A percentile compares a stretch with the other conserved stretches of the same genome.
Evolutionary conservation across 1,284 basidiomycete genomes (phyloP).

Genomic region (Puccinia polysora): DNA sequence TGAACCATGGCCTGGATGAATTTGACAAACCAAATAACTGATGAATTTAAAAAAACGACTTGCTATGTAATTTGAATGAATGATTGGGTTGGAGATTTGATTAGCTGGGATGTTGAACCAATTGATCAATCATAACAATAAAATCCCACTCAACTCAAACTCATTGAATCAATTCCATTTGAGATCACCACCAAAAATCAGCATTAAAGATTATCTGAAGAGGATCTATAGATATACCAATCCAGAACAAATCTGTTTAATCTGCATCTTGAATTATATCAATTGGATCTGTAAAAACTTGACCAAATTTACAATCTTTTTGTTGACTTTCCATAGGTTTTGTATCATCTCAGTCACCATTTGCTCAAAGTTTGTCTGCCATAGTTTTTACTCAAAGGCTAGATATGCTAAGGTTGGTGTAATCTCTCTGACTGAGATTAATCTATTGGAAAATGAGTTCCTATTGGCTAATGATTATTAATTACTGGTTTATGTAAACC

Average conservation of each 20-base stretch:
- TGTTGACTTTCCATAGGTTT: constrained; percentile 90
- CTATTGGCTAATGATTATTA: constrained; percentile 83
- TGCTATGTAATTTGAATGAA: too few relatives aligned
- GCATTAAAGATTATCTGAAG: constrained; percentile 78
- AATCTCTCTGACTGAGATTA: constrained; percentile 79
- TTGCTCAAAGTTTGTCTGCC: constrained; percentile 83
- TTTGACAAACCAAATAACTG: too few relatives aligned
- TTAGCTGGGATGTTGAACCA: constrained; percentile 91
- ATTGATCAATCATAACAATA: constrained; percentile 86
- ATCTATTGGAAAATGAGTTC: constrained; percentile 86
- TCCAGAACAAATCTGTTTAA: constrained; percentile 74
- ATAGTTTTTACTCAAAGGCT: constrained; percentile 84
- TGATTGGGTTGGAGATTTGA: too few relatives aligned
- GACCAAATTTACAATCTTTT: constrained; percentile 81
- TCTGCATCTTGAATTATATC: constrained; percentile 87
- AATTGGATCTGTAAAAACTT: constrained; percentile 83
- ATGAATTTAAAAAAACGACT: too few relatives aligned
- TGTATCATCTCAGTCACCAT: constrained; percentile 82
- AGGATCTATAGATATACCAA: constrained; percentile 88
- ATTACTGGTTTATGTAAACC: constrained; percentile 66
- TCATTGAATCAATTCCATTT: constrained; percentile 90
- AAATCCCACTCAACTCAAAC: constrained; percentile 72
- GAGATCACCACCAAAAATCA: constrained; percentile 74
- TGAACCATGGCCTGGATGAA: too few relatives aligned
- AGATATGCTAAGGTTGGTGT: constrained; percentile 92